Evolutionary conservation across 352 stramenopile species (phyloP), one percentile per base, ranked within the genome.

Genomic region (Saprolegnia diclina): DNA sequence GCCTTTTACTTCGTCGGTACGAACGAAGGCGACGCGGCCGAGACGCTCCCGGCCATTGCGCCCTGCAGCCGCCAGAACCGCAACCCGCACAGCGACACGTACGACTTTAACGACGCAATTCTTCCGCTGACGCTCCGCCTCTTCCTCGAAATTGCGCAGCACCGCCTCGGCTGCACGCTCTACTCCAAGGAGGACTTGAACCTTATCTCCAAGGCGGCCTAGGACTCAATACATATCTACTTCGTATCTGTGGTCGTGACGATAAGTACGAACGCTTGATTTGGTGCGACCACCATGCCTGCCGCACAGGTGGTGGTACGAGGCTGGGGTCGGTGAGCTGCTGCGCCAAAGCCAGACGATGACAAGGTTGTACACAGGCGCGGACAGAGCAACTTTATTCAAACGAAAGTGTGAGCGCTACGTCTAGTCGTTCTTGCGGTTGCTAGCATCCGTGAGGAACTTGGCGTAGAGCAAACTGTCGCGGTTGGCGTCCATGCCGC

Each of bases 381-480:
- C 29, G 29, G 29, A 5, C 29, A 5, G 29, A 35, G 29, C n/a
- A n/a, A n/a, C 29, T 35, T 35, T 35, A 35, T 35, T 35, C 29
- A 35, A 35, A 35, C 29, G 29, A 35, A 35, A 35, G 29, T 35
- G 29, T 35, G 29, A 35, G 29, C 29, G 29, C 29, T 35, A 35
- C 29, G 29, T 35, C 78, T 81, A 89, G 63, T 87, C 80, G 38
- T 64, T 76, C 72, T 89, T 89, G 38, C 78, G 80, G 56, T 76
- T 61, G 62, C 73, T 81, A 40, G 77, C 73, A 67, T 85, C 75
- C 4, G 81, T 79, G 52, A 79, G 87, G 69, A 94, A 94, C 78
- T 94, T 94, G 79, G 85, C 87, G 70, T 91, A 91, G 11, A 94
- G 76, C 61, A 94, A 73, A 71, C 80, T 92, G 74, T 94, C 87